Evolutionary conservation across 768 basidiomycete species (phyloP), one percentile per base, ranked within the genome.

Genomic region (Butyriboletus loyo): DNA sequence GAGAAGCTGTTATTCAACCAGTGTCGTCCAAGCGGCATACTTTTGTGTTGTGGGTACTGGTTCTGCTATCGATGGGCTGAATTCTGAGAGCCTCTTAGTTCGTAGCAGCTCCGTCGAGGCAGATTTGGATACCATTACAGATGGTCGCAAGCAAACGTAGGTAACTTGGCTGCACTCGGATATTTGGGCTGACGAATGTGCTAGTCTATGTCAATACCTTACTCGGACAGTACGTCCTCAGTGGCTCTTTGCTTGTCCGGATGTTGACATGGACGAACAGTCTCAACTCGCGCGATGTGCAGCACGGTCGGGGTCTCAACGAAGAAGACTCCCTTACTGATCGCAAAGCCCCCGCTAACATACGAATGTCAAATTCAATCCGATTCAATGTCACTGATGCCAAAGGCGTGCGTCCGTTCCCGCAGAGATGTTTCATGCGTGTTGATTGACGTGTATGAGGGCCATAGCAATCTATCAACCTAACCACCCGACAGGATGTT

Each of bases 191-290:
- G 25, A 61, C 22, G 1, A n/a, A 14, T 5, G 2, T 45, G 19
- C n/a, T 37, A 69, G 67, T 71, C 24, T 63, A 65, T 19, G 56
- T 67, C 30, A 69, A 69, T n/a, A 59, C 56, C 13, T 24, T 69
- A 5, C 49, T 69, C 5, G 67, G 45, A 50, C 51, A 63, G 67
- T 68, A 39, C 21, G 69, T 57, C 35, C 10, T 13, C 4, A 1
- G 1, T 25, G 5, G 7, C 8, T 17, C 32, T 32, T 38, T 32
- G 10, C 5, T 7, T 19, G 27, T 27, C 14, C 10, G 7, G 28
- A 5, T 0, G 19, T 35, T 61, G 34, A 66, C 21, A 30, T 36
- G 28, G n/a, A 32, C 8, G 17, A 25, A 35, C 30, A 69, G 69
- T 8, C 66, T 69, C n/a, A 69, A 65, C 21, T 49, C 45, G 25